These are phyloP conservation scores for Dactylonectria estremocensis DNA, from an alignment of 2,329 filamentous ascomycete genomes.

Conservation along the genomic window DNA sequence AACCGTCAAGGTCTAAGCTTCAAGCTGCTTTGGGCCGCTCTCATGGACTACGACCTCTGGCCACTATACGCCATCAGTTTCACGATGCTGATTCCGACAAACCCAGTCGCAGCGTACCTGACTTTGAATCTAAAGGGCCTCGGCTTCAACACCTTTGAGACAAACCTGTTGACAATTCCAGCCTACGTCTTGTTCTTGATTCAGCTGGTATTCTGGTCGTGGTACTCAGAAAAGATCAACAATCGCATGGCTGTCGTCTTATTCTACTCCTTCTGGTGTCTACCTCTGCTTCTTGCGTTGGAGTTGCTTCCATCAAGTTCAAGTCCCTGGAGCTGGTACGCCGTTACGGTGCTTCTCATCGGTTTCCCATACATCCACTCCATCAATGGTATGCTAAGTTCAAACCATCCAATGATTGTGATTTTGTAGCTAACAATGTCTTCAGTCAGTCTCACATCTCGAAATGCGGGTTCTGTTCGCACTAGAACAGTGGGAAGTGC, in stretches of 20 bases:
- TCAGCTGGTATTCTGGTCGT: slow-evolving; percentile 60
- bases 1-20: slow-evolving; percentile 69
- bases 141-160: slow-evolving; percentile 66
- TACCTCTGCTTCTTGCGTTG: slow-evolving; percentile 68
- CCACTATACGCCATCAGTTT: slow-evolving; percentile 36
- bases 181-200: slow-evolving; percentile 58
- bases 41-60: slow-evolving; percentile 70
- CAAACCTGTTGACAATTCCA: slow-evolving; percentile 71
- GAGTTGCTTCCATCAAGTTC: slow-evolving; percentile 46
- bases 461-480: slow-evolving; percentile 72
- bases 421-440: not conserved
- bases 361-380: slow-evolving; percentile 52
- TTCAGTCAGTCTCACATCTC: slow-evolving; percentile 69
- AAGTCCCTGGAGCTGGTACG: slow-evolving; percentile 52
- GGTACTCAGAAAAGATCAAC: slow-evolving; percentile 62
- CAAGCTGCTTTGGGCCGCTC: slow-evolving; percentile 62
- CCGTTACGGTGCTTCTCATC: slow-evolving; percentile 52
- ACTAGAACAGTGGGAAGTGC: slow-evolving; percentile 72
- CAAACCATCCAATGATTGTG: fast-evolving
- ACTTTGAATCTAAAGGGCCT: slow-evolving; percentile 65
- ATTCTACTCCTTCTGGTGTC: slow-evolving; percentile 66
- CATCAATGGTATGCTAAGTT: not conserved
- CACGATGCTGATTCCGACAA: slow-evolving; percentile 47
- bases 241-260: slow-evolving; percentile 57
- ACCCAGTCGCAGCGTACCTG: slow-evolving; percentile 57